Conservation (phyloP, 345 rosid genomes). For the Isatis tinctoria region DNA sequence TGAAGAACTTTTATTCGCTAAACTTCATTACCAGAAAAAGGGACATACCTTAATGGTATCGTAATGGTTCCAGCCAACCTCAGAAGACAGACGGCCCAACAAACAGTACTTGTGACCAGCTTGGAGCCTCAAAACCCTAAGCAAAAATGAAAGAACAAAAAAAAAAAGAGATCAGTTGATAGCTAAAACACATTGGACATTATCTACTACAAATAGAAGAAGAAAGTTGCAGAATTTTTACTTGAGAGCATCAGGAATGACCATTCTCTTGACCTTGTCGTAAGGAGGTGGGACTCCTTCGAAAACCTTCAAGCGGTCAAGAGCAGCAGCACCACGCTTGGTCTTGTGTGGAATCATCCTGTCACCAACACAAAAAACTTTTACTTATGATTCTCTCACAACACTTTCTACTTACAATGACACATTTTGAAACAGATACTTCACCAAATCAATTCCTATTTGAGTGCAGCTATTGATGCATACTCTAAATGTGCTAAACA, state of each 20-base stretch:
- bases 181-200: background rate
- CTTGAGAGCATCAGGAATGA: constrained; percentile 90
- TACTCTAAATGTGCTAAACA: background rate
- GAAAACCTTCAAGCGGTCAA: constrained; percentile 71
- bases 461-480: background rate
- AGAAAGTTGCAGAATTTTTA: constrained; percentile 13
- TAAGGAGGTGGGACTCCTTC: constrained; percentile 83
- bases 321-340: constrained; percentile 80
- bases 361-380: background rate
- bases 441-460: no score
- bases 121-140: constrained; percentile 90
- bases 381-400: background rate
- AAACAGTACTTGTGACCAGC: constrained; percentile 81
- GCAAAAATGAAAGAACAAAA: background rate
- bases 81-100: constrained; percentile 66
- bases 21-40: background rate
- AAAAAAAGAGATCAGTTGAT: background rate
- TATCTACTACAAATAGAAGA: background rate
- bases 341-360: constrained; percentile 92
- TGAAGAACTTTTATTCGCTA: background rate
- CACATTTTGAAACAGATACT: background rate
- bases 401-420: background rate
- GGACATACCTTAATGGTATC: constrained; percentile 70
- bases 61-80: constrained; percentile 88
- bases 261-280: constrained; percentile 85